phyloP scores from a whole-genome alignment of 2,329 filamentous ascomycete genomes.

The Talaromyces sp. region DNA sequence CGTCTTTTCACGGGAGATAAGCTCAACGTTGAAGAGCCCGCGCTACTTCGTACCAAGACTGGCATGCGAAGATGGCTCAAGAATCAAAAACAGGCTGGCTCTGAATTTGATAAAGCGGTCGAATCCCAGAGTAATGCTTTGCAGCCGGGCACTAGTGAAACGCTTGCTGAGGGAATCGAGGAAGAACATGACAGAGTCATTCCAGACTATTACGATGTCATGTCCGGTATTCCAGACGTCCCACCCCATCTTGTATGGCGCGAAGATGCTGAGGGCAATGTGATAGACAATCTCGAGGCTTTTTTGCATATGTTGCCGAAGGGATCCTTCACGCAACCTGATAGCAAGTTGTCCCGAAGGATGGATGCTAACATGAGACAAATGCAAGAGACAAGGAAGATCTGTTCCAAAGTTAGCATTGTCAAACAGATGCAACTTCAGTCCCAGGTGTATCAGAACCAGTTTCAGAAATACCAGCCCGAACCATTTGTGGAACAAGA shows the following conservation, averaged over 20 bases:
- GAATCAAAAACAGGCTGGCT: conserved; percentile 67
- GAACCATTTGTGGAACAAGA: conserved; percentile 85
- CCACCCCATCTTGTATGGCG: conserved; percentile 75
- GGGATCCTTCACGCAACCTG: conserved; percentile 70
- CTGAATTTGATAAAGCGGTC: conserved; percentile 46
- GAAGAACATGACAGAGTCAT: conserved; percentile 72
- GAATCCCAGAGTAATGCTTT: conserved; percentile 46
- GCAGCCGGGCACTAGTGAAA: conserved; percentile 60
- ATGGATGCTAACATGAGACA: conserved; percentile 89
- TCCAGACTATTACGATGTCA: conserved; percentile 90
- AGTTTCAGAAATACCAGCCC: conserved; percentile 94
- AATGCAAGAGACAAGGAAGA: conserved; percentile 93
- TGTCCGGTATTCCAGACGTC: conserved; percentile 82
- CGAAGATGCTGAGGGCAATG: conserved; percentile 82
- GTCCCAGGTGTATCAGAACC: conserved; percentile 94
- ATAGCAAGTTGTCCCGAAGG: conserved; percentile 69
- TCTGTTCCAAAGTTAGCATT: conserved; percentile 93
- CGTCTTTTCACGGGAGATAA: conserved; percentile 80
- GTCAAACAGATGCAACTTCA: conserved; percentile 99
- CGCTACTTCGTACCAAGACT: conserved; percentile 75
- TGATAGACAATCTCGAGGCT: conserved; percentile 83
- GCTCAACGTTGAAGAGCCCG: conserved; percentile 82
- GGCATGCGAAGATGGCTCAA: conserved; percentile 87
- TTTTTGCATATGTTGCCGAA: conserved; percentile 72
- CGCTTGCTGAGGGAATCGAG: conserved; percentile 91